These are phyloP conservation scores for Nakaseomyces bracarensis DNA, from an alignment of 1,139 yeast genomes.

Conservation along the genomic window DNA sequence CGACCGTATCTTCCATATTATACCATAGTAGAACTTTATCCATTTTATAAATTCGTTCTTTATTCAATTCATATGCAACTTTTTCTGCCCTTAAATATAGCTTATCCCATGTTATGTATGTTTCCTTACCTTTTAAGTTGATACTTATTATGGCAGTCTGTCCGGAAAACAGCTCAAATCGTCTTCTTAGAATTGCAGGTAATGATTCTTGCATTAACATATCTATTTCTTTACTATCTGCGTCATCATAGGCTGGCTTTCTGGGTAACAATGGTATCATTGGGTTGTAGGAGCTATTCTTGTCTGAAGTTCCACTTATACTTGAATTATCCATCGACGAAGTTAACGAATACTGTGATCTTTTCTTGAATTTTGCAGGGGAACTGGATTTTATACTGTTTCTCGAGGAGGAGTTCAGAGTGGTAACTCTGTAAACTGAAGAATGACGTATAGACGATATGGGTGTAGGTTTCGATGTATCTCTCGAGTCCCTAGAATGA, in stretches of 20 bases:
- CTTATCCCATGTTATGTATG: constrained; percentile 82
- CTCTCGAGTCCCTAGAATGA: not conserved
- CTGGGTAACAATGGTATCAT: constrained; percentile 59
- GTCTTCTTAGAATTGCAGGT: constrained; percentile 60
- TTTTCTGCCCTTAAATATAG: constrained; percentile 75
- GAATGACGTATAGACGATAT: constrained; percentile 5
- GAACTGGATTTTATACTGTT: constrained; percentile 9
- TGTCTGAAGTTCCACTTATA: not conserved
- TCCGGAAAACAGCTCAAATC: constrained; percentile 58
- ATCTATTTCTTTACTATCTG: constrained; percentile 11
- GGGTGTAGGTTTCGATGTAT: not conserved
- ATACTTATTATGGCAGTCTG: constrained; percentile 67
- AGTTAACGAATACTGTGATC: constrained; percentile 13
- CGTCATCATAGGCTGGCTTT: constrained; percentile 22
- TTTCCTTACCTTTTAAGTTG: constrained; percentile 76
- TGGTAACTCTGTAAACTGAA: constrained; percentile 29
- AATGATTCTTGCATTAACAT: constrained; percentile 45
- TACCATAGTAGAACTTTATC: constrained; percentile 81
- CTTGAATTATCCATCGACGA: constrained; percentile 17
- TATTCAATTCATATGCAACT: constrained; percentile 79
- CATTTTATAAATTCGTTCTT: constrained; percentile 64
- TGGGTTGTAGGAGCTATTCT: constrained; percentile 28
- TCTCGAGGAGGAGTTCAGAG: constrained; percentile 21
- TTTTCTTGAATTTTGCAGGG: constrained; percentile 14
- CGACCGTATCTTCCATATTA: constrained; percentile 75